Percentiles rank a stretch among this genome's conserved stretches.
These are phyloP conservation scores for Fusarium haematococcum DNA, from an alignment of 2,329 filamentous ascomycete species.

Conservation along the genomic window DNA sequence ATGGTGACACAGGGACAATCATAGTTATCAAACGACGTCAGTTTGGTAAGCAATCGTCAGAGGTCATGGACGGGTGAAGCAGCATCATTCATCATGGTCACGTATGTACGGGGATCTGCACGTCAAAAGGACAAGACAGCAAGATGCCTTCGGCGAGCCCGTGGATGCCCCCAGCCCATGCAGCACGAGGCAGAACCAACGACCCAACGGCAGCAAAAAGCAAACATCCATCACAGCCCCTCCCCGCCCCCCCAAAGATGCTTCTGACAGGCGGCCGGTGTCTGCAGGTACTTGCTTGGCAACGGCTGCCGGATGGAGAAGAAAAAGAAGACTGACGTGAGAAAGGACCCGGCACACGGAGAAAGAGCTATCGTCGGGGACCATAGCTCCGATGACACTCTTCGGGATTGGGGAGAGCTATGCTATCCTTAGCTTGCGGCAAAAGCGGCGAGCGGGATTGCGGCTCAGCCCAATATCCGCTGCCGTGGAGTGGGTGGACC, in stretches of 20 bases:
- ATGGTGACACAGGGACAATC: not conserved
- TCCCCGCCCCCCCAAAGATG: not conserved
- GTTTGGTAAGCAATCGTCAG: constrained; percentile 2
- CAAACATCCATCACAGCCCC: not conserved
- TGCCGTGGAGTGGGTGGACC: not conserved
- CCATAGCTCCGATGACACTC: not conserved
- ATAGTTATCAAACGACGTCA: not conserved
- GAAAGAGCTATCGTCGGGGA: not conserved
- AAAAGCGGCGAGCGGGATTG: constrained; percentile 1
- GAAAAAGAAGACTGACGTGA: not conserved
- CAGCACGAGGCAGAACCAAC: not conserved
- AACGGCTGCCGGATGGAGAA: not conserved
- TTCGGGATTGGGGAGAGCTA: not conserved
- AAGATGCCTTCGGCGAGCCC: constrained; percentile 21
- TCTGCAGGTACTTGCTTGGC: constrained; percentile 6
- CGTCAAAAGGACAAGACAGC: constrained; percentile 8
- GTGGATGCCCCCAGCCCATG: not conserved
- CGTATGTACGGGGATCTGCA: constrained; percentile 7
- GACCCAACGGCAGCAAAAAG: not conserved
- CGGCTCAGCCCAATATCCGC: constrained; percentile 12
- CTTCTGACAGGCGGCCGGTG: not conserved
- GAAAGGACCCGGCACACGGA: not conserved
- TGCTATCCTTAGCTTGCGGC: not conserved
- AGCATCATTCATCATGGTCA: constrained; percentile 7
- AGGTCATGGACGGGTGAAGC: not conserved